Evolutionary conservation across 2,329 filamentous ascomycete species (phyloP).

Genomic region (Pseudogymnoascus sp.): DNA sequence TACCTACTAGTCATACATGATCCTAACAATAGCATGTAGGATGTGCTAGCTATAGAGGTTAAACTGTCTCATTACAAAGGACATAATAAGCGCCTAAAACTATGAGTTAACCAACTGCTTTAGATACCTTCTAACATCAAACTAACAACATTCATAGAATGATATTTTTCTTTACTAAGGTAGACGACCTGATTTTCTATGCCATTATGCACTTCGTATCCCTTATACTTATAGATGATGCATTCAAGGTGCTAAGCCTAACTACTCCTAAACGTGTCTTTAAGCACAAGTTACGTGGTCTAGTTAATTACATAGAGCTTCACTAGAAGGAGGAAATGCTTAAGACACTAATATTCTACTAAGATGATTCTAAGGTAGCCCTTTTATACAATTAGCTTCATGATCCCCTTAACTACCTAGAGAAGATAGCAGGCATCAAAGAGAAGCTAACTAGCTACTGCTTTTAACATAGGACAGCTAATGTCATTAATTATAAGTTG

Average conservation of each 20-base stretch:
- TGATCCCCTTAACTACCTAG: slow-evolving; percentile 14
- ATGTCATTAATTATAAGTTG: slow-evolving; percentile 19
- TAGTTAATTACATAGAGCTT: background rate
- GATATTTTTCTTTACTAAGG: slow-evolving; percentile 20
- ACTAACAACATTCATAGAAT: slow-evolving; percentile 13
- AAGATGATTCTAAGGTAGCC: background rate
- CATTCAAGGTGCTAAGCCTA: slow-evolving; percentile 15
- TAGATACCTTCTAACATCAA: slow-evolving; percentile 1
- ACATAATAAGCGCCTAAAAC: slow-evolving; percentile 16
- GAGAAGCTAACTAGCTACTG: slow-evolving; percentile 19
- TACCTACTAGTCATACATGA: no score
- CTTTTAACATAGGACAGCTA: slow-evolving; percentile 18
- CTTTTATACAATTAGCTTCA: slow-evolving; percentile 5
- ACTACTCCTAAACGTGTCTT: slow-evolving; percentile 16
- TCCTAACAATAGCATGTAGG: slow-evolving; percentile 6
- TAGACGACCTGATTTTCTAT: slow-evolving; percentile 18
- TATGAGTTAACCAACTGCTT: slow-evolving; percentile 12
- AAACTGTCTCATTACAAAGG: slow-evolving; percentile 17
- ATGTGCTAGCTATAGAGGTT: slow-evolving; percentile 9
- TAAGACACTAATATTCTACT: slow-evolving; percentile 7
- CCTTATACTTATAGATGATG: slow-evolving; percentile 14
- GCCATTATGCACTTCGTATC: slow-evolving; percentile 16
- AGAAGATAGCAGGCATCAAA: slow-evolving; percentile 11
- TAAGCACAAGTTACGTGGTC: slow-evolving; percentile 11
- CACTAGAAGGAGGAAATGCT: slow-evolving; percentile 9